Conservation (phyloP, 2,329 filamentous ascomycete genomes). For the Myriangium duriaei region DNA sequence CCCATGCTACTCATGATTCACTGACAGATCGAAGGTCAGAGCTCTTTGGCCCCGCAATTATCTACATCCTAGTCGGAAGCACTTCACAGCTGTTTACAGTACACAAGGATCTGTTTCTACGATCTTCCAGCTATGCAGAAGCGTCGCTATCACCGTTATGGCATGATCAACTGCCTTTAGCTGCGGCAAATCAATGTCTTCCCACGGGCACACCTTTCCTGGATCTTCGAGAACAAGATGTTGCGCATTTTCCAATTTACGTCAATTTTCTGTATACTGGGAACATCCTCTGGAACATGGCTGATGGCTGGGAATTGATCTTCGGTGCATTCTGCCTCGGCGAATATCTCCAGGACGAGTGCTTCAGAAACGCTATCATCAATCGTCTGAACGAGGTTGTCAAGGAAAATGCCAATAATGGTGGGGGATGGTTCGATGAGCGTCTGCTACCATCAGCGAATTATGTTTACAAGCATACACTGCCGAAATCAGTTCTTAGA, state of each 20-base stretch:
- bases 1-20: too few relatives aligned
- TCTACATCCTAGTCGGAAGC: too few relatives aligned
- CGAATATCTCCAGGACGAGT: constrained; percentile 10
- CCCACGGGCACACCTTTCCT: too few relatives aligned
- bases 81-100: too few relatives aligned
- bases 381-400: constrained; percentile 11
- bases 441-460: too few relatives aligned
- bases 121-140: not conserved
- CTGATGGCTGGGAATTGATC: constrained; percentile 2
- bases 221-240: too few relatives aligned
- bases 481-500: constrained; percentile 1
- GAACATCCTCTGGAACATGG: constrained; percentile 1
- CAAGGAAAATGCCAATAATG: too few relatives aligned
- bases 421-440: too few relatives aligned
- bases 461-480: too few relatives aligned
- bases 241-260: not conserved
- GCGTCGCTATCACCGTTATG: not conserved
- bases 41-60: too few relatives aligned
- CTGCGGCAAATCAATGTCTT: not conserved
- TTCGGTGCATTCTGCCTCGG: constrained; percentile 12
- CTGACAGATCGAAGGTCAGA: too few relatives aligned
- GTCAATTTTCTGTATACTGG: constrained; percentile 6
- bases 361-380: constrained; percentile 13
- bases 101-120: not conserved
- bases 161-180: not conserved